These are phyloP conservation scores for Apophysomyces ossiformis DNA, from an alignment of 371 early-diverging fungal species.

Conservation along the genomic window DNA sequence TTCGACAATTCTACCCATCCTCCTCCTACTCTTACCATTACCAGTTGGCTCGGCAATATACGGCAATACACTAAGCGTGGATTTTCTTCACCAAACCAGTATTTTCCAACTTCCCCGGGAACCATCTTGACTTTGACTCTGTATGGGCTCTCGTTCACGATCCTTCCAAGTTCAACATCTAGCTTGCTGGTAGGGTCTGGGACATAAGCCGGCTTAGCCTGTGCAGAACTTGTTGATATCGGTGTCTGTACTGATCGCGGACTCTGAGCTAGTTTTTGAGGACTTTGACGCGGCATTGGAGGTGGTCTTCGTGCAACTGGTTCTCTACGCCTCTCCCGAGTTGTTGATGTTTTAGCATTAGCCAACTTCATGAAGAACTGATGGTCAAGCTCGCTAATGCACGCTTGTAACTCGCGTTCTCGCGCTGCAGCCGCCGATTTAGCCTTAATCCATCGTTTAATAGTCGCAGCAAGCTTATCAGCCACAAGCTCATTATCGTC, in stretches of 20 bases:
- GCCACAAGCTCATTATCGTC: slow-evolving; percentile 56
- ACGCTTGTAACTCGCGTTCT: slow-evolving; percentile 44
- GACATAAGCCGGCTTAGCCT: slow-evolving; percentile 16
- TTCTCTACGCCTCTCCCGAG: slow-evolving; percentile 8
- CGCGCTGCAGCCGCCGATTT: slow-evolving; percentile 33
- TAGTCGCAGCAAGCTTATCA: slow-evolving; percentile 42
- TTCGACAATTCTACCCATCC: slow-evolving; percentile 62
- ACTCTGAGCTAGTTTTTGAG: not conserved
- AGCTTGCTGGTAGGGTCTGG: slow-evolving; percentile 37
- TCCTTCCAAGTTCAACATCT: slow-evolving; percentile 15
- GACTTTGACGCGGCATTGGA: slow-evolving; percentile 5
- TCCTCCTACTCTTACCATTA: slow-evolving; percentile 11
- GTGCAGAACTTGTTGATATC: slow-evolving; percentile 15
- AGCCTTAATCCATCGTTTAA: slow-evolving; percentile 50
- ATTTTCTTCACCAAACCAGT: slow-evolving; percentile 69
- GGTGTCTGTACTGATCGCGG: slow-evolving; percentile 13
- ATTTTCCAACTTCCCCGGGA: slow-evolving; percentile 56
- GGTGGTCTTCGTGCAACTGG: slow-evolving; percentile 11
- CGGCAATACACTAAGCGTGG: slow-evolving; percentile 51
- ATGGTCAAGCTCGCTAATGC: slow-evolving; percentile 46
- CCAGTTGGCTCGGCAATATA: slow-evolving; percentile 12
- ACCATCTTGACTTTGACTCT: slow-evolving; percentile 20
- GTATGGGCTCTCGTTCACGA: not conserved
- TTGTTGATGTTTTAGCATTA: slow-evolving; percentile 32
- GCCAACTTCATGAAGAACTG: slow-evolving; percentile 55